Evolutionary conservation across 208 protist genomes (phyloP).

Genomic region (Acanthamoeba royreba): DNA sequence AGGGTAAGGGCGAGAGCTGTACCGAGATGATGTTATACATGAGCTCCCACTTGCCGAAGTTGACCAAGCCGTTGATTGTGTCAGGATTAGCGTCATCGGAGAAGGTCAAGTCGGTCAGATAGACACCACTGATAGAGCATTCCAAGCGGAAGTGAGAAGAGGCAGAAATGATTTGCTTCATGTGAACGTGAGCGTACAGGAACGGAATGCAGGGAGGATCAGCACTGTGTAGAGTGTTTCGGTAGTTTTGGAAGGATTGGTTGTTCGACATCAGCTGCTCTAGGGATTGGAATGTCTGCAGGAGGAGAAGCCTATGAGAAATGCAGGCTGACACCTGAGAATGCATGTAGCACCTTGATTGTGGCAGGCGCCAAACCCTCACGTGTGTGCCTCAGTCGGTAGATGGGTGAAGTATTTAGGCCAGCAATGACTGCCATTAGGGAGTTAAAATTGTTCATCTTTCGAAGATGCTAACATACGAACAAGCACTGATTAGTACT

Average conservation of each 20-base stretch:
- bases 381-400: slow-evolving; percentile 58
- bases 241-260: slow-evolving; percentile 45
- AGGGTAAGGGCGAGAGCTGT: background rate
- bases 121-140: slow-evolving; percentile 44
- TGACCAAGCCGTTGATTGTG: slow-evolving; percentile 56
- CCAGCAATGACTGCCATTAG: slow-evolving; percentile 72
- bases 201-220: slow-evolving; percentile 66
- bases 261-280: slow-evolving; percentile 33
- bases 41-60: slow-evolving; percentile 49
- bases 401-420: slow-evolving; percentile 63
- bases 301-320: background rate
- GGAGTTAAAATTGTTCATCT: slow-evolving; percentile 74
- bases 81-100: slow-evolving; percentile 66
- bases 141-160: background rate
- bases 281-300: slow-evolving; percentile 51
- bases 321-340: background rate
- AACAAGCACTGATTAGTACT: background rate
- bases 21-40: slow-evolving; percentile 50
- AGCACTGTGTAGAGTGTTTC: slow-evolving; percentile 40
- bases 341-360: background rate
- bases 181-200: slow-evolving; percentile 19
- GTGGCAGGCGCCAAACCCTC: slow-evolving; percentile 22
- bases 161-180: background rate
- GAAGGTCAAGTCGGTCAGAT: slow-evolving; percentile 63
- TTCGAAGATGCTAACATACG: slow-evolving; percentile 26